Percentiles rank a stretch among this genome's conserved stretches.
Conservation (phyloP, 331 rosid genomes). For the Rosa hybrid region DNA sequence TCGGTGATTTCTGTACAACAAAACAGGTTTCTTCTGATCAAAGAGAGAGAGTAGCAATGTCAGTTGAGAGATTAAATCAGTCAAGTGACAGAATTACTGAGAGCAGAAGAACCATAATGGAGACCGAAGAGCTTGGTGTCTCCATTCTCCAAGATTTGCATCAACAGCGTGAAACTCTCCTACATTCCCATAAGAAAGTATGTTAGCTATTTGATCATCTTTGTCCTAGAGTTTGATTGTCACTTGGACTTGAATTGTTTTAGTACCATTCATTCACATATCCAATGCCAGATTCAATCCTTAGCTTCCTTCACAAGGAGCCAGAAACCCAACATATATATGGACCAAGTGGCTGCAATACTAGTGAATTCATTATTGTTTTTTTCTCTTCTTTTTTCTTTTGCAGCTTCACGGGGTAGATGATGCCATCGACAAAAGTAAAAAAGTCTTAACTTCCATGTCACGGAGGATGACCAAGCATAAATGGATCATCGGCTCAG, state of each 20-base stretch:
- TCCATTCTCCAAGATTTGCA: constrained; percentile 94
- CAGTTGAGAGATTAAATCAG: constrained; percentile 75
- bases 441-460: constrained; percentile 76
- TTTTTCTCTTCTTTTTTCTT: constrained; percentile 11
- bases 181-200: constrained; percentile 82
- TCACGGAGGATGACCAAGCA: constrained; percentile 76
- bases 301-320: background rate
- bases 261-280: background rate
- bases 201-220: constrained; percentile 8
- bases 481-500: constrained; percentile 79
- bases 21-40: constrained; percentile 85
- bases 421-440: constrained; percentile 96
- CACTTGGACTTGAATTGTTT: background rate
- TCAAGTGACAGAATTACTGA: constrained; percentile 78
- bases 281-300: background rate
- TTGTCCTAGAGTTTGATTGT: background rate
- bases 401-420: constrained; percentile 93
- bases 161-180: constrained; percentile 93
- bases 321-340: background rate
- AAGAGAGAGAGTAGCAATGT: constrained; percentile 82
- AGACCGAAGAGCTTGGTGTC: constrained; percentile 91
- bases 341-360: background rate
- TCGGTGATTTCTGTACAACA: constrained; percentile 25
- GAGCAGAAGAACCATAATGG: constrained; percentile 83
- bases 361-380: background rate